Conservation (phyloP, 352 stramenopile species). For the Pythium biforme region DNA sequence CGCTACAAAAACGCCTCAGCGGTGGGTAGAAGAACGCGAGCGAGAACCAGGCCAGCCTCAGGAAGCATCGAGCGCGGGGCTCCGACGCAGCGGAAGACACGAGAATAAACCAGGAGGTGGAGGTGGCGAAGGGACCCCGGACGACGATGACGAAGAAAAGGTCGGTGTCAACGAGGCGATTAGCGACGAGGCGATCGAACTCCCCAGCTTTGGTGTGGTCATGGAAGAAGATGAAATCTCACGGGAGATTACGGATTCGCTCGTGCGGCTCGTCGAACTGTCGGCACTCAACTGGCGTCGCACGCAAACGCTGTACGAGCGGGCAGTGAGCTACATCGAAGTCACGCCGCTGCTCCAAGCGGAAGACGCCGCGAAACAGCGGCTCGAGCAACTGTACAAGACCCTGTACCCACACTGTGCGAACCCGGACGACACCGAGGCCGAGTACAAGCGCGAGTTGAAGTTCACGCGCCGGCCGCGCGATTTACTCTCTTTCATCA, state of each 20-base stretch:
- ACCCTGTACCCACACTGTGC: slow-evolving; percentile 40
- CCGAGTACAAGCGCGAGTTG: slow-evolving; percentile 21
- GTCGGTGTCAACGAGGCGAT: not conserved
- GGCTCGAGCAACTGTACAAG: slow-evolving; percentile 61
- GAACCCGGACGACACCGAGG: slow-evolving; percentile 12
- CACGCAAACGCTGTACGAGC: slow-evolving; percentile 60
- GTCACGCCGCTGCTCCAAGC: slow-evolving; percentile 49
- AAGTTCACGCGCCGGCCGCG: slow-evolving; percentile 40
- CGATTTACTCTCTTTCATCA: slow-evolving; percentile 57
- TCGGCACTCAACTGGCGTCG: slow-evolving; percentile 72
- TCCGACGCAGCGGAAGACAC: slow-evolving; percentile 16
- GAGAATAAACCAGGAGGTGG: slow-evolving; percentile 3
- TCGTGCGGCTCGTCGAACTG: slow-evolving; percentile 53
- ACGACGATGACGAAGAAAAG: slow-evolving; percentile 9
- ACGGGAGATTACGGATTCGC: slow-evolving; percentile 42
- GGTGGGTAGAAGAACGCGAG: slow-evolving; percentile 18
- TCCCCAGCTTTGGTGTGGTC: slow-evolving; percentile 42
- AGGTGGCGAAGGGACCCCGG: not conserved
- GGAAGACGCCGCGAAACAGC: slow-evolving; percentile 36
- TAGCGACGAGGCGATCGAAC: slow-evolving; percentile 10
- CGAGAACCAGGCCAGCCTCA: not conserved
- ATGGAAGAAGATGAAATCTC: slow-evolving; percentile 83
- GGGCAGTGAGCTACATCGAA: slow-evolving; percentile 49
- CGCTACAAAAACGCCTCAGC: slow-evolving; percentile 1
- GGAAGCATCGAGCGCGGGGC: not conserved